Evolutionary conservation across 2,329 filamentous ascomycete species (phyloP).

Genomic region (Fusarium miscanthi): DNA sequence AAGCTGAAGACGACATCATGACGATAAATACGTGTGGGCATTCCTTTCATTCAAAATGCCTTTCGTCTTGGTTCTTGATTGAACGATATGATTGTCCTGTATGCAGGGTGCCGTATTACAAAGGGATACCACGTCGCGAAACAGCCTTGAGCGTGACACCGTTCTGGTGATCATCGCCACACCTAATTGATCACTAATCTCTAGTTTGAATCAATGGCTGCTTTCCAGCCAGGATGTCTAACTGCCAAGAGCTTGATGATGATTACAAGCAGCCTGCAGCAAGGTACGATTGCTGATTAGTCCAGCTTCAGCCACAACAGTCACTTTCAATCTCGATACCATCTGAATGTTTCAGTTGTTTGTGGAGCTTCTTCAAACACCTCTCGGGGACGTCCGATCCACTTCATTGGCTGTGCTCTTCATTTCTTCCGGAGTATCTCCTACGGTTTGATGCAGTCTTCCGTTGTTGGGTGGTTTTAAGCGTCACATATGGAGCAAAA

Average conservation of each 20-base stretch:
- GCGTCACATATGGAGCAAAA: constrained; percentile 34
- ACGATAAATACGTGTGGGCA: constrained; percentile 53
- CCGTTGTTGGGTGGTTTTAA: constrained; percentile 1
- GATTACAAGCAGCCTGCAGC: constrained; percentile 8
- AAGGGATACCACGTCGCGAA: constrained; percentile 12
- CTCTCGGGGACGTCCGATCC: background rate
- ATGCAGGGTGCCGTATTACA: constrained; percentile 52
- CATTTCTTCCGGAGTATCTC: constrained; percentile 4
- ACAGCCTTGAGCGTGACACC: constrained; percentile 32
- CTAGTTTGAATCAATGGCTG: background rate
- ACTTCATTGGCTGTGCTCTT: background rate
- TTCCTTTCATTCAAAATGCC: constrained; percentile 54
- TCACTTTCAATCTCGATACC: constrained; percentile 7
- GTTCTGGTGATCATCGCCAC: constrained; percentile 29
- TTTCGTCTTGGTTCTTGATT: constrained; percentile 54
- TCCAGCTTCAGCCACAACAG: constrained; percentile 6
- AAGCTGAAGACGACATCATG: constrained; percentile 47
- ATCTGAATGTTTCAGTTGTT: constrained; percentile 2
- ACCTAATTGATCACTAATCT: constrained; percentile 17
- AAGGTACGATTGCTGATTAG: background rate
- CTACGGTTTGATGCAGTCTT: background rate
- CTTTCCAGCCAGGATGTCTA: background rate
- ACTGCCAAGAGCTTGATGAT: constrained; percentile 1
- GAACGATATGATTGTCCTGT: constrained; percentile 53
- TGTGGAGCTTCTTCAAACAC: background rate